Evolutionary conservation across 1,284 basidiomycete genomes (phyloP), one percentile per base, ranked within the genome.

Genomic region (Rhodotorula sp.): DNA sequence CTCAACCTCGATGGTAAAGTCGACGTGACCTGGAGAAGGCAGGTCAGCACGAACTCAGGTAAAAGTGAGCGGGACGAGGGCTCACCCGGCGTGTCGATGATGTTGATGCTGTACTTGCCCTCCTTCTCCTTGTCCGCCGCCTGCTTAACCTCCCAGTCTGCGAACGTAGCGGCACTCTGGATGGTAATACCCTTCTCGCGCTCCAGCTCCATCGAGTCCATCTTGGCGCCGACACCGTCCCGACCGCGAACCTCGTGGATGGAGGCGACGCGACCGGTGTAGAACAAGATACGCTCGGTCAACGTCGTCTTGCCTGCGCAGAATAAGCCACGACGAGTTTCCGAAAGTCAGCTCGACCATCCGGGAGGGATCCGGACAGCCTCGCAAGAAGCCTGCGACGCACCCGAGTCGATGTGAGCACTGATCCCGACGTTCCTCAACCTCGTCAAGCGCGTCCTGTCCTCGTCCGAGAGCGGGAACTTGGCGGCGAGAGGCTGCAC

Each of bases 141-240:
- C 50, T 78, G 77, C 65, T 83, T 80, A 24, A 82, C 80, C 60
- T 89, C 85, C 96, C 96, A 99, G 80, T 96, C 93, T 78, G 93
- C 96, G 82, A 95, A 99, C 0, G 96, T 99, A 2, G 96, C 96
- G 7, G 96, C 95, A 77, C 91, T 94, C 82, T 99, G 95, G 75
- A 99, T 99, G 40, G 96, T 99, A 78, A 99, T 99, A 59, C 95
- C 96, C 83, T 99, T 99, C 82, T 99, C 96, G 59, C 95, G 85
- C 81, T 99, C 96, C 13, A 99, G 85, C 77, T 99, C 96, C 95
- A 99, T 99, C 78, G 89, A 92, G 82, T 99, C 95, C 96, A 99
- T 99, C 84, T 99, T 99, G 31, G 95, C 96, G 60, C 95, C 96
- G 31, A 99, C 94, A 61, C 89, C 88, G 81, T 99, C 95, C 65